Evolutionary conservation across 352 stramenopile genomes (phyloP), one percentile per base, ranked within the genome.

Genomic region (Blastocystis hominis): DNA sequence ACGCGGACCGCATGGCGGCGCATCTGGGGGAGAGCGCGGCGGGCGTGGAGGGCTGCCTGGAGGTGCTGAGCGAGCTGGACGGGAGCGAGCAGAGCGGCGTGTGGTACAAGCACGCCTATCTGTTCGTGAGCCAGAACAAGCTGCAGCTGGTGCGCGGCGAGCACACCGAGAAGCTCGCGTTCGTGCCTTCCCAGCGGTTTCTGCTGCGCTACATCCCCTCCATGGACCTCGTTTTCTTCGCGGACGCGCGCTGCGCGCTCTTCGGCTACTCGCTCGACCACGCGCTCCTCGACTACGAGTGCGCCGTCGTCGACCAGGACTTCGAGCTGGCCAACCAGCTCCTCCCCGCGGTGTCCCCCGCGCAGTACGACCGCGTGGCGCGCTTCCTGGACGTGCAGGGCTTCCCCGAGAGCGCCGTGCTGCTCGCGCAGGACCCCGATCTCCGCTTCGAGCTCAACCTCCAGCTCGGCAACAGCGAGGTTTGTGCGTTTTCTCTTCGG

Each of bases 251-350:
- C 62, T 94, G 97, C 78, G 96, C 95, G 88, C 93, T 99, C 84
- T 92, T 94, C 75, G 89, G 61, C 91, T 91, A 95, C 92, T 84
- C 91, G 54, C 90, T 98, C 64, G 96, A 95, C 87, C 90, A 97
- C 20, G 92, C 96, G 20, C 95, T 98, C 89, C 91, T 99, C n/a
- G 94, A 98, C 90, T 99, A 98, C 90, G 95, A 99, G 90, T 98
- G 96, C 53, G 94, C 96, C 36, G 96, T 99, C 17, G 96, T 99
- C 87, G 92, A 96, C 87, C 93, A 96, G 61, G 96, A 99, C 90
- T 99, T 99, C 89, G 96, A 98, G 78, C 92, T 94, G 30, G 97
- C 97, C 1, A 99, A 99, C 89, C 92, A 93, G 10, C 94, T 99
- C 17, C 91, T 99, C 38, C 91, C 94, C 20, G 24, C 9, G 17